Evolutionary conservation across 108 stramenopile species (phyloP).

Genomic region (Epithemia pelagica): DNA sequence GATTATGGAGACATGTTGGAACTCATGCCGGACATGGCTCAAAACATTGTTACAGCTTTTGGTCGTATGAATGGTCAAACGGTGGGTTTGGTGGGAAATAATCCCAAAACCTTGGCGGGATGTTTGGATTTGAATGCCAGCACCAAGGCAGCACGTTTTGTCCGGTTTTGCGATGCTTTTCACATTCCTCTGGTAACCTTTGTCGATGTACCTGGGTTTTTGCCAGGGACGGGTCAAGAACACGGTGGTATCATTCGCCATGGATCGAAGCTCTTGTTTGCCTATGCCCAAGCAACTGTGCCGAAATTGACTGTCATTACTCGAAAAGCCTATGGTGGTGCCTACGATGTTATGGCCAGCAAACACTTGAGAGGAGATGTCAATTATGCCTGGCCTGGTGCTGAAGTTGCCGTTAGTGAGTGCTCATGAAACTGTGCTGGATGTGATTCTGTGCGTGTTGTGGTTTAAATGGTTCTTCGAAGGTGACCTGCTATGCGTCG

Average conservation of each 20-base stretch:
- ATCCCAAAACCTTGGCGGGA: slow-evolving; percentile 94
- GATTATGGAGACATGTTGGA: slow-evolving; percentile 94
- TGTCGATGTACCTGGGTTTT: slow-evolving; percentile 99
- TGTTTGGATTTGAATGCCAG: slow-evolving; percentile 96
- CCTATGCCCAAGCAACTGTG: slow-evolving; percentile 97
- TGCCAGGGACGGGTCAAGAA: slow-evolving; percentile 94
- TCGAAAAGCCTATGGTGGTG: slow-evolving; percentile 98
- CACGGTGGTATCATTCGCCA: slow-evolving; percentile 94
- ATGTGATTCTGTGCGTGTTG: no score
- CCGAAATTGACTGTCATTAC: slow-evolving; percentile 98
- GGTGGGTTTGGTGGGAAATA: slow-evolving; percentile 98
- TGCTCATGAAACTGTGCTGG: no score
- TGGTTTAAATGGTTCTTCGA: no score
- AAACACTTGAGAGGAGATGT: slow-evolving; percentile 97
- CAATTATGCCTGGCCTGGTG: slow-evolving; percentile 98
- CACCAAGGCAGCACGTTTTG: slow-evolving; percentile 96
- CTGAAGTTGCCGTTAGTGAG: slow-evolving; percentile 88
- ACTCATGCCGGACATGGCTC: slow-evolving; percentile 92
- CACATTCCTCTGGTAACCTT: slow-evolving; percentile 98
- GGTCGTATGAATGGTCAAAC: slow-evolving; percentile 91
- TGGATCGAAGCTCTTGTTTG: slow-evolving; percentile 98
- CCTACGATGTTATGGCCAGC: slow-evolving; percentile 99
- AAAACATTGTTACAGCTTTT: slow-evolving; percentile 96
- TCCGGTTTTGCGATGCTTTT: slow-evolving; percentile 96
- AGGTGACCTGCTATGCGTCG: no score